Percentiles rank a stretch among this genome's conserved stretches.
phyloP scores from a whole-genome alignment of 192 early-diverging fungal species.

The Backusella circina region DNA sequence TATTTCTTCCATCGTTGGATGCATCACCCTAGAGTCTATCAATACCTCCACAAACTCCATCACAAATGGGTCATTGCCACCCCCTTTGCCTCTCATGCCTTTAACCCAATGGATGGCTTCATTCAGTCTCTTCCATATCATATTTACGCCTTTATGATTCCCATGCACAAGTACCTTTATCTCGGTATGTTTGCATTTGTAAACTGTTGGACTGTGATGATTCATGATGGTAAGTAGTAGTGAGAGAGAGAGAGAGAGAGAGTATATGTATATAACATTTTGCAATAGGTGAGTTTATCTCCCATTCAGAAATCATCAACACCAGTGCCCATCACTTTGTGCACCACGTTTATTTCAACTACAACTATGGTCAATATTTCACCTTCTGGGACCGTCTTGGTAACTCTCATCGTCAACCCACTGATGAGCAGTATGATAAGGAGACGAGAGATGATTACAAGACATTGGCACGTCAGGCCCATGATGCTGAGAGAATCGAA shows the following conservation, averaged over 20 bases:
- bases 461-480: conserved; percentile 64
- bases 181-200: conserved; percentile 80
- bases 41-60: conserved; percentile 75
- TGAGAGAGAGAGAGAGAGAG: too few relatives aligned
- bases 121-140: conserved; percentile 93
- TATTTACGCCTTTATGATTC: conserved; percentile 83
- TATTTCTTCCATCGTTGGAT: conserved; percentile 95
- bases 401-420: conserved; percentile 65
- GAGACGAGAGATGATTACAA: conserved; percentile 56
- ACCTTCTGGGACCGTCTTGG: conserved; percentile 88
- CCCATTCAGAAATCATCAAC: conserved; percentile 69
- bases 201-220: conserved; percentile 94
- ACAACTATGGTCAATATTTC: conserved; percentile 98
- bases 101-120: conserved; percentile 94
- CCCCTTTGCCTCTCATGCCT: conserved; percentile 92
- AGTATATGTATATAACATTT: too few relatives aligned
- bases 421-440: conserved; percentile 60
- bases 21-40: conserved; percentile 88
- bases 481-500: conserved; percentile 56
- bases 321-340: conserved; percentile 95
- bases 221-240: conserved; percentile 93
- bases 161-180: conserved; percentile 90
- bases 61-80: conserved; percentile 70
- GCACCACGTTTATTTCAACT: conserved; percentile 98
- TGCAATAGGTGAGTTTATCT: conserved; percentile 65